These are phyloP conservation scores for Penicillium expansum DNA, from an alignment of 2,329 filamentous ascomycete genomes.

Conservation along the genomic window DNA sequence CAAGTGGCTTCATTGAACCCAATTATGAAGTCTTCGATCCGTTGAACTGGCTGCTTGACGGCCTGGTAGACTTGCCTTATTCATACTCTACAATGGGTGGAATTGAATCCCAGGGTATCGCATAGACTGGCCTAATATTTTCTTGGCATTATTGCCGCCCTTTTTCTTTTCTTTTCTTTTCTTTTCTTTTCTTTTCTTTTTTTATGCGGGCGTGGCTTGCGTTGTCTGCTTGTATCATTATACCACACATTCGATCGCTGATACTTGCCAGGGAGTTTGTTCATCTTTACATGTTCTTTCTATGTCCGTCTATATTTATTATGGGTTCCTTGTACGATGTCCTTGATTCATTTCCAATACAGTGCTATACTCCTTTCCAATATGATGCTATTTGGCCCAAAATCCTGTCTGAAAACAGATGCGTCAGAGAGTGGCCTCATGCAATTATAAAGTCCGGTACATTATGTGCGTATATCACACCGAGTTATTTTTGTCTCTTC, in stretches of 20 bases:
- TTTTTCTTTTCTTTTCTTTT: not conserved
- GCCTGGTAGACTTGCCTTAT: conserved; percentile 76
- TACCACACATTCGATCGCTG: conserved; percentile 22
- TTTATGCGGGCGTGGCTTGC: conserved; percentile 14
- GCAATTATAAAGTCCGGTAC: conserved; percentile 6
- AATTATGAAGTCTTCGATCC: conserved; percentile 90
- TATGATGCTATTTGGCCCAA: not conserved
- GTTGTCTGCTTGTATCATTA: conserved; percentile 24
- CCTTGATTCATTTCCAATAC: not conserved
- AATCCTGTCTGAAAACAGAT: not conserved
- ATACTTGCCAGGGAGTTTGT: conserved; percentile 20
- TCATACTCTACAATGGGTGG: conserved; percentile 57
- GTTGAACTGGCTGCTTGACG: conserved; percentile 89
- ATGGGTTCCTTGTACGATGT: conserved; percentile 4
- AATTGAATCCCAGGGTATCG: conserved; percentile 44
- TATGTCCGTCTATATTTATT: not conserved
- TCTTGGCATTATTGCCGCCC: conserved; percentile 1
- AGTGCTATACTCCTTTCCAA: not conserved
- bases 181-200: not conserved
- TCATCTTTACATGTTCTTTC: not conserved
- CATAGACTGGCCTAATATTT: conserved; percentile 19
- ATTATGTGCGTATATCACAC: conserved; percentile 12
- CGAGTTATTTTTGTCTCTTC: not conserved
- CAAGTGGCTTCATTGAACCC: conserved; percentile 60
- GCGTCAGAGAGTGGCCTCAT: conserved; percentile 1